phyloP scores from a whole-genome alignment of 2,329 filamentous ascomycete species.

The Pyrenochaeta sp. region DNA sequence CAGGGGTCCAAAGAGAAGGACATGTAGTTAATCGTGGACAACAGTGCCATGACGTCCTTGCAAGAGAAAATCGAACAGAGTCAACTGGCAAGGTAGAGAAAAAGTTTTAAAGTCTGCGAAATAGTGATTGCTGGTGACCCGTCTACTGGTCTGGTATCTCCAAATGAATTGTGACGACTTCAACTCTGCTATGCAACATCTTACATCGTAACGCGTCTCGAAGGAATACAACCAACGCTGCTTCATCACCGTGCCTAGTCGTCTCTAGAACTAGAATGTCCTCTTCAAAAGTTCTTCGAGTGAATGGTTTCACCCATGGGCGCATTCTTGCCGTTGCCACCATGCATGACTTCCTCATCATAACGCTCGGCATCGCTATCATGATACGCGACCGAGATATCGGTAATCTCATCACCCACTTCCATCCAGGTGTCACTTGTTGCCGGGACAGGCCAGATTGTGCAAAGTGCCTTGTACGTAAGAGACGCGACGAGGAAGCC shows the following conservation, averaged over 20 bases:
- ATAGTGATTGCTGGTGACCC: constrained; percentile 12
- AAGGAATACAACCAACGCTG: neutral
- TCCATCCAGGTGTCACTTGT: constrained; percentile 81
- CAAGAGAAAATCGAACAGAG: neutral
- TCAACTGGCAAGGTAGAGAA: neutral
- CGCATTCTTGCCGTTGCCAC: constrained; percentile 19
- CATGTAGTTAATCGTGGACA: neutral
- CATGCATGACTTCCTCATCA: constrained; percentile 39
- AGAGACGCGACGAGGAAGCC: constrained; percentile 76
- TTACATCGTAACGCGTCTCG: neutral
- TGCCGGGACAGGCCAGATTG: constrained; percentile 75
- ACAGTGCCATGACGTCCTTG: neutral
- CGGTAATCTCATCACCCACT: constrained; percentile 60
- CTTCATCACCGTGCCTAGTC: neutral
- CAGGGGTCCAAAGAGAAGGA: neutral
- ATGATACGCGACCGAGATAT: constrained; percentile 35
- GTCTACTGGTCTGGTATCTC: constrained; percentile 16
- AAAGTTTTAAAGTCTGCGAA: neutral
- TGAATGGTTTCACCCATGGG: constrained; percentile 14
- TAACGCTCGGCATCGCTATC: constrained; percentile 36
- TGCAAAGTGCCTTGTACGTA: constrained; percentile 76
- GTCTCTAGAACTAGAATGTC: neutral
- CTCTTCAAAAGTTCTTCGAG: constrained; percentile 19
- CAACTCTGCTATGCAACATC: neutral
- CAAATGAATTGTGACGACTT: neutral